Evolutionary conservation across 73 alveolate genomes (phyloP), one percentile per base, ranked within the genome.

Genomic region (Diophrys appendiculata): DNA sequence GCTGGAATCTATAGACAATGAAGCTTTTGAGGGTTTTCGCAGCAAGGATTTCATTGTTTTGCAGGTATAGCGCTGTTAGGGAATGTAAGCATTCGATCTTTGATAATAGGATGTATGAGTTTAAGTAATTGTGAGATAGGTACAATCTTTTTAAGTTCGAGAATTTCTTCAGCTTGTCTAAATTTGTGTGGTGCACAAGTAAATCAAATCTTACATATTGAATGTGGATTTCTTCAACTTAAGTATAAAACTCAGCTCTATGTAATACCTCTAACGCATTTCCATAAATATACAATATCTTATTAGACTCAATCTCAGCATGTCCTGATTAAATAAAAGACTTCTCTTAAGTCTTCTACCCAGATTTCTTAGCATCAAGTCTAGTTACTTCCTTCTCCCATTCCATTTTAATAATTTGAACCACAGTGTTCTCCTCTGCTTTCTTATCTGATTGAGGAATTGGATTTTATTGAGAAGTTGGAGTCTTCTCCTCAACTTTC

Each of bases 281-380:
- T 35, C 98, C 99, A 81, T 78, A 95, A 13, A 95, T 89, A 77
- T 90, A 92, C 33, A 95, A 90, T 65, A 89, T 90, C 55, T 68
- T 82, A 69, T 95, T 97, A 3, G 95, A 83, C 78, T 95, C 99
- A 22, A 95, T 95, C 80, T 95, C 99, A 33, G 99, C 99, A 78
- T 95, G 99, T n/a, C 99, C 97, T 23, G 93, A 86, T 83, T 93
- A 90, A 72, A 90, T 91, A n/a, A 77, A 70, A 56, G 82, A 34
- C 77, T 92, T 91, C 35, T 64, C 76, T 55, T 33, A 43, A 33
- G 65, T 31, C 33, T 85, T 52, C 81, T 73, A 56, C 0, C 60
- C 76, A 27, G 55, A 54, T 69, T 55, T 69, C 56, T 85, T 79
- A 1, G 86, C 88, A 52, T 78, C 73, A 14, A 85, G 77, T 72